Conservation (phyloP, 208 protist genomes). For the Leishmania arabica region DNA sequence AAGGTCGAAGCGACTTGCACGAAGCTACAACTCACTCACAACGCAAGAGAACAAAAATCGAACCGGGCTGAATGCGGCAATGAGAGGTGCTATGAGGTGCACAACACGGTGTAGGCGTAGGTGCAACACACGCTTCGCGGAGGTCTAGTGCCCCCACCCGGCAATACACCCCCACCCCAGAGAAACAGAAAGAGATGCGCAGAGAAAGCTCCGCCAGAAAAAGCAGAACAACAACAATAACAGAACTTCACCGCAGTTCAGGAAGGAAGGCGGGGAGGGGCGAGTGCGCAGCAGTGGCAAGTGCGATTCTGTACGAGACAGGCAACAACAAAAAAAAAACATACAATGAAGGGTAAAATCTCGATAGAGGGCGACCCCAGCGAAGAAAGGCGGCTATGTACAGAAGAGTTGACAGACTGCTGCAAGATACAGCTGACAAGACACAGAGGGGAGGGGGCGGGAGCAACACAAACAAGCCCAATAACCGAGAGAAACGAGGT, state of each 20-base stretch:
- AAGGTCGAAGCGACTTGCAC: constrained; percentile 3
- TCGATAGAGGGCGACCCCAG: background rate
- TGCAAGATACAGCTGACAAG: background rate
- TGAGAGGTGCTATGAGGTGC: background rate
- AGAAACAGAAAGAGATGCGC: background rate
- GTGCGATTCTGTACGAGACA: background rate
- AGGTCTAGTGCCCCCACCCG: background rate
- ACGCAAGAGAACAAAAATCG: constrained; percentile 5
- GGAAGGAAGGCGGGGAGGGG: background rate
- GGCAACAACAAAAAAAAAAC: background rate
- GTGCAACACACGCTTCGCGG: background rate
- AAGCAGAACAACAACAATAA: background rate
- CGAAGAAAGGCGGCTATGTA: background rate
- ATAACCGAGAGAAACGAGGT: background rate
- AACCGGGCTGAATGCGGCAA: background rate
- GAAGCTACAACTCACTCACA: background rate
- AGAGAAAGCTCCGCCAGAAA: background rate
- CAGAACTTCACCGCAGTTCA: background rate
- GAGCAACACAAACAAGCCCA: background rate
- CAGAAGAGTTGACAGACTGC: background rate
- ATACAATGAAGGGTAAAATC: background rate
- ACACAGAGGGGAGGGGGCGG: background rate
- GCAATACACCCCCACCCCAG: background rate
- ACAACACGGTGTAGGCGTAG: background rate
- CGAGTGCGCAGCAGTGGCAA: background rate